phyloP scores from a whole-genome alignment of 1,139 yeast species.

The Lizanozyma gosingica region DNA sequence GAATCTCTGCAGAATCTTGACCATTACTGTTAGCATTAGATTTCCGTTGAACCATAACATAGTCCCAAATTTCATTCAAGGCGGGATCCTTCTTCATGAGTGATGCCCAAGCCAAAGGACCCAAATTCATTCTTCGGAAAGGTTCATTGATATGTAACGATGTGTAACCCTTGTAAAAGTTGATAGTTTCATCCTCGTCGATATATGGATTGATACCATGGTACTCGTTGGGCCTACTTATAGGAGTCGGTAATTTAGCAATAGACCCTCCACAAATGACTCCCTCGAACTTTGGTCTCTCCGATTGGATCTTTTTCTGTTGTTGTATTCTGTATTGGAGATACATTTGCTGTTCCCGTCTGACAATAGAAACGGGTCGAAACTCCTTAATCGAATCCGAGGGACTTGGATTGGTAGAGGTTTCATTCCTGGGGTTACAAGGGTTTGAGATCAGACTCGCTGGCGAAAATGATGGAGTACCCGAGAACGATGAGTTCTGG shows the following conservation, averaged over 20 bases:
- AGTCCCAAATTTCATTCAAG: conserved; percentile 21
- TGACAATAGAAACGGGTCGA: background rate
- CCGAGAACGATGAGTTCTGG: too few species aligned
- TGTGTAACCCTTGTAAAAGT: conserved; percentile 34
- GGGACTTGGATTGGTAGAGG: too few species aligned
- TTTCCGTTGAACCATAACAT: conserved; percentile 16
- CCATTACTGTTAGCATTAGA: conserved; percentile 9
- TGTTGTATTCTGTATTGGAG: background rate
- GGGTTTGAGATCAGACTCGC: too few species aligned
- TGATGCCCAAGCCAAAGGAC: conserved; percentile 43
- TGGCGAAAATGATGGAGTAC: too few species aligned
- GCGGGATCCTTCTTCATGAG: conserved; percentile 41
- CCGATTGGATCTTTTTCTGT: background rate
- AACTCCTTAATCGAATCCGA: too few species aligned
- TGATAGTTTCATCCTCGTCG: conserved; percentile 19
- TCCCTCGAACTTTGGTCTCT: background rate
- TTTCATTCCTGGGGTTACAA: too few species aligned
- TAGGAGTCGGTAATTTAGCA: background rate
- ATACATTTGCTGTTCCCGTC: background rate
- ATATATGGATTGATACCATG: conserved; percentile 18
- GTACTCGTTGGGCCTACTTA: background rate
- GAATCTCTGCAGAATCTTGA: background rate
- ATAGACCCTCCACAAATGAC: background rate
- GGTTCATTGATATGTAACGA: conserved; percentile 30
- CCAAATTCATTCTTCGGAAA: conserved; percentile 30